These are phyloP conservation scores for Trypanosoma conorhini DNA, from an alignment of 208 protist genomes.

Conservation along the genomic window DNA sequence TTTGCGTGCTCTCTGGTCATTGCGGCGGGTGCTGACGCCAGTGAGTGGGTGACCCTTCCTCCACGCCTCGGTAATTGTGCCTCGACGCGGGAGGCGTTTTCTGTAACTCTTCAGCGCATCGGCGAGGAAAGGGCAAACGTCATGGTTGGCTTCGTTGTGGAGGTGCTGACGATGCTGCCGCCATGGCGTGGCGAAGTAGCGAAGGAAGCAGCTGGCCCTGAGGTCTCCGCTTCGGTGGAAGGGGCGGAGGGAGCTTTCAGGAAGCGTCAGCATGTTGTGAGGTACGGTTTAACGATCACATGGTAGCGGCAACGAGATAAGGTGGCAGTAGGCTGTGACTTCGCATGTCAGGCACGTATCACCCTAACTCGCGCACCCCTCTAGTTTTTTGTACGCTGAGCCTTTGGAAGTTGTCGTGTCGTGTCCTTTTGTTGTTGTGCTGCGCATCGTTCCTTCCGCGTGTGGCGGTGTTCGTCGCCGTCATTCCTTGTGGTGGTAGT, in stretches of 20 bases:
- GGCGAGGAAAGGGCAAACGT: not conserved
- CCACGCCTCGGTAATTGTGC: not conserved
- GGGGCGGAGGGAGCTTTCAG: not conserved
- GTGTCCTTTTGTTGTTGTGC: slow-evolving; percentile 7
- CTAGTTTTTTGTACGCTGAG: too few species aligned
- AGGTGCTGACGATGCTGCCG: slow-evolving; percentile 14
- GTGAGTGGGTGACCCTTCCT: slow-evolving; percentile 9
- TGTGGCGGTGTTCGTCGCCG: not conserved
- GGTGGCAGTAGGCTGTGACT: not conserved
- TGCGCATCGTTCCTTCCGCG: not conserved
- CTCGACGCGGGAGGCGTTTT: not conserved
- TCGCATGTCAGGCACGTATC: not conserved
- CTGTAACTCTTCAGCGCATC: slow-evolving; percentile 1
- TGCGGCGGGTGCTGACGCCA: not conserved
- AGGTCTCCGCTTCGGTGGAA: not conserved
- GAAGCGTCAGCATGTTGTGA: slow-evolving; percentile 16
- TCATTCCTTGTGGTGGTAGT: too few species aligned
- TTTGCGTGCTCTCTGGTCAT: slow-evolving; percentile 16
- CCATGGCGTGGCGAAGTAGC: not conserved
- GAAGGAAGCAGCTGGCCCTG: not conserved
- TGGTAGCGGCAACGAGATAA: slow-evolving; percentile 1
- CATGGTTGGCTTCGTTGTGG: slow-evolving; percentile 25
- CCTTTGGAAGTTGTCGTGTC: not conserved
- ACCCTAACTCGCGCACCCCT: not conserved
- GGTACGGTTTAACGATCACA: slow-evolving; percentile 10